A percentile compares a stretch with the other conserved stretches of the same genome.
These are phyloP conservation scores for Fusarium temperatum DNA, from an alignment of 2,329 filamentous ascomycete species.

Conservation along the genomic window DNA sequence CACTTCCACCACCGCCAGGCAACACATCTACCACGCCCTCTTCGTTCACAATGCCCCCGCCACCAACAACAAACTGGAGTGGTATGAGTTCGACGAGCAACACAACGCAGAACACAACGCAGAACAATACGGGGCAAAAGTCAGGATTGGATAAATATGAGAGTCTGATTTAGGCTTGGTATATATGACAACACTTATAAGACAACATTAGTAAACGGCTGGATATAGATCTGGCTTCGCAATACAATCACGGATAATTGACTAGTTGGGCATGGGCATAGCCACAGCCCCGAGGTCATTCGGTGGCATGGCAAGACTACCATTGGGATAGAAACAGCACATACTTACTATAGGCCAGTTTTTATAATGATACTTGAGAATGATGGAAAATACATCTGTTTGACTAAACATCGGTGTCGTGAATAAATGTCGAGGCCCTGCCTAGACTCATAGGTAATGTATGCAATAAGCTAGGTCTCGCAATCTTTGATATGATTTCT, in stretches of 20 bases:
- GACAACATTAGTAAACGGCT: background rate
- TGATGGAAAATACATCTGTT: background rate
- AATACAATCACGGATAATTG: background rate
- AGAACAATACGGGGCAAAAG: conserved; percentile 47
- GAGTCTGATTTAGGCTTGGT: conserved; percentile 63
- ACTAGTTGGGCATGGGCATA: background rate
- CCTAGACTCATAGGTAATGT: background rate
- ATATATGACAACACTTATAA: background rate
- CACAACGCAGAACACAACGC: conserved; percentile 6
- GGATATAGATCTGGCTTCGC: conserved; percentile 10
- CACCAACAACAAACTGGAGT: conserved; percentile 45
- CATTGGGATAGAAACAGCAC: background rate
- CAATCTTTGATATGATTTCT: background rate
- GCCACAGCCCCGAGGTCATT: background rate
- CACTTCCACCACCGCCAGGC: conserved; percentile 64
- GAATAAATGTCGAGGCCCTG: background rate
- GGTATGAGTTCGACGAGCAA: conserved; percentile 15
- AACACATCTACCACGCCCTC: conserved; percentile 43
- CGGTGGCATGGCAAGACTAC: background rate
- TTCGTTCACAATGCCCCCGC: conserved; percentile 59
- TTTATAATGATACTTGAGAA: background rate
- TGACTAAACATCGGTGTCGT: background rate
- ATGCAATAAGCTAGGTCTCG: background rate
- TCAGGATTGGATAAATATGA: conserved; percentile 74
- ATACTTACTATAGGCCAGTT: background rate